Conservation (phyloP, 2,329 filamentous ascomycete genomes). For the Ophiostoma himal-ulmi region DNA sequence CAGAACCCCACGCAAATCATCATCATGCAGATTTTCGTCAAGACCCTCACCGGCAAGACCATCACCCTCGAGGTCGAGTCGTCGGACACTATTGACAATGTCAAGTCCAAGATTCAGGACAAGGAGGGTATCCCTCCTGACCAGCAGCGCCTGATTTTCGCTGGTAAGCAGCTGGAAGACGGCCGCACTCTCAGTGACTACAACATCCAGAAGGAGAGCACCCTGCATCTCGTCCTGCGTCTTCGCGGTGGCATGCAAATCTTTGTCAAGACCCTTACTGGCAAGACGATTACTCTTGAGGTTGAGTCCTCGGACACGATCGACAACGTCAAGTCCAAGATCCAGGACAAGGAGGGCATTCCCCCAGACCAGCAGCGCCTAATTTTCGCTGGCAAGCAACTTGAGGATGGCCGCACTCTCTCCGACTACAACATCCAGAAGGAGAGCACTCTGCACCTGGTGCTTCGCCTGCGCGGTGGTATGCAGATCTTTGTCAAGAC, state of each 20-base stretch:
- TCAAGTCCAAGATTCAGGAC: conserved; percentile 65
- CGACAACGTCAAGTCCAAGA: conserved; percentile 95
- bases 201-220: conserved; percentile 79
- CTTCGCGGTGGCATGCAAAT: conserved; percentile 63
- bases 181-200: conserved; percentile 73
- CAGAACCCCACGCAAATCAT: conserved; percentile 30
- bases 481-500: conserved; percentile 90
- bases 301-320: conserved; percentile 87
- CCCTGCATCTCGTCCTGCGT: conserved; percentile 68
- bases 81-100: conserved; percentile 65
- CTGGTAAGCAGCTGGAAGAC: conserved; percentile 67
- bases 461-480: conserved; percentile 81
- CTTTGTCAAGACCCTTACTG: conserved; percentile 81
- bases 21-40: conserved; percentile 71
- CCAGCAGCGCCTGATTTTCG: conserved; percentile 65
- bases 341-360: conserved; percentile 96
- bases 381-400: conserved; percentile 65
- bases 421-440: conserved; percentile 96
- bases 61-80: conserved; percentile 64
- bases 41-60: conserved; percentile 64
- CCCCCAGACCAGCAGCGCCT: conserved; percentile 80
- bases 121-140: conserved; percentile 68
- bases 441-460: conserved; percentile 78
- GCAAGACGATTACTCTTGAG: conserved; percentile 90
- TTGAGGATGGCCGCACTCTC: conserved; percentile 83